Evolutionary conservation across 2,329 filamentous ascomycete genomes (phyloP).

Genomic region (Fusarium veterinarium): DNA sequence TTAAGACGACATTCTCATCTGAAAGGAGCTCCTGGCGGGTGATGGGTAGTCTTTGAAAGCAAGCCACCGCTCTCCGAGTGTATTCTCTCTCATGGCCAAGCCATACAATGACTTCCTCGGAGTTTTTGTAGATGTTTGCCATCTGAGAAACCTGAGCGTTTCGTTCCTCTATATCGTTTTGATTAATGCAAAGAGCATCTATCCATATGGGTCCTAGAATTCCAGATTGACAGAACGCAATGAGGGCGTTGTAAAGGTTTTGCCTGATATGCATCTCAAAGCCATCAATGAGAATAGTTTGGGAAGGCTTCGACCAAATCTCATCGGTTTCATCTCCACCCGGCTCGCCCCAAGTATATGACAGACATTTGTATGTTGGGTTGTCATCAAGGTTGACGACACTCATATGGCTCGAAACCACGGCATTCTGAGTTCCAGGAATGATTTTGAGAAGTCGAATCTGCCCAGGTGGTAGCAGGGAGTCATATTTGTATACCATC

Average conservation of each 20-base stretch:
- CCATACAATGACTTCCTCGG: neutral
- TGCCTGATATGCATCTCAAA: neutral
- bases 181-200: constrained; percentile 1
- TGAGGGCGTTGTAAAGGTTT: neutral
- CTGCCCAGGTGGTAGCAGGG: neutral
- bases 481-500: neutral
- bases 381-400: neutral
- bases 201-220: neutral
- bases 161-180: neutral
- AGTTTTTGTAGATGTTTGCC: neutral
- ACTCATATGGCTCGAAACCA: neutral
- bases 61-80: neutral
- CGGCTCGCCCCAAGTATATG: neutral
- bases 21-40: neutral
- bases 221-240: neutral
- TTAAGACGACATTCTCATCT: neutral
- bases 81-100: neutral
- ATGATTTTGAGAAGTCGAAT: neutral
- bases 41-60: neutral
- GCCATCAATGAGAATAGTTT: neutral
- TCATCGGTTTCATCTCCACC: neutral
- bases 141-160: neutral
- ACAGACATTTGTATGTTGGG: neutral
- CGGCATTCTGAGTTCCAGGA: neutral
- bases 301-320: neutral